Base-by-base conservation (phyloP, 2,329 filamentous ascomycete genomes). In the Aspergillus sp. region DNA sequence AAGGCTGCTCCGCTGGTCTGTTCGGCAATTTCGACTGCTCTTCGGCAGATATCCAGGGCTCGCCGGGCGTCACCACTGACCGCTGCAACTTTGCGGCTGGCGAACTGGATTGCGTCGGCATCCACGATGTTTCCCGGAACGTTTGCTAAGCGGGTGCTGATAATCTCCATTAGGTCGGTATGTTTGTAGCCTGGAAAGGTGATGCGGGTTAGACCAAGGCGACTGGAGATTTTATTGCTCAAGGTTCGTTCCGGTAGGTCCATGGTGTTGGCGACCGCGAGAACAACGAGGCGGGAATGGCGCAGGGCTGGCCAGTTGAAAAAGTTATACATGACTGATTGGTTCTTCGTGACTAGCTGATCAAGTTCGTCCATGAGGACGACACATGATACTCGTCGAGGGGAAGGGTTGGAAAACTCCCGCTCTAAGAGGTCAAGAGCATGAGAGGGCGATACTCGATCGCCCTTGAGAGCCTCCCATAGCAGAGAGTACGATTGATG, bases 281-380 rank as follows among this genome's bases (percentile, higher is more conserved):
- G 87, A 7, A 99, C 96, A 75, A 99, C 97, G 49, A 99, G 84
- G 53, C 93, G 88, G 57, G 92, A 97, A 77, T 99, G 93, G 54
- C 91, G 87, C 57, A 98, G 83, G 11, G 92, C 91, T 4, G 95
- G 95, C 95, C 95, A 99, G 74, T 99, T 99, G 85, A 99, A 99
- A 78, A 99, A 99, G 77, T 99, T 99, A 81, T 99, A 99, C 95
- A 99, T 99, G 79, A 99, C 95, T n/a, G 92, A 94, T 76, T 99
- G 96, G 72, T 97, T 98, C 73, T 94, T 95, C 13, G 95, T 99
- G 5, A 99, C 96, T 7, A 99, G 86, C 78, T 99, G 95, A 75
- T 99, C 95, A 52, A 99, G 84, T 78, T 99, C 95, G 72, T 99
- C 95, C 95, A 99, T 99, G 54, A 99, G 81, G 2, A 99, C 95